Evolutionary conservation across 495 filamentous ascomycete genomes (phyloP).

Genomic region (Penicillium maclennaniae): DNA sequence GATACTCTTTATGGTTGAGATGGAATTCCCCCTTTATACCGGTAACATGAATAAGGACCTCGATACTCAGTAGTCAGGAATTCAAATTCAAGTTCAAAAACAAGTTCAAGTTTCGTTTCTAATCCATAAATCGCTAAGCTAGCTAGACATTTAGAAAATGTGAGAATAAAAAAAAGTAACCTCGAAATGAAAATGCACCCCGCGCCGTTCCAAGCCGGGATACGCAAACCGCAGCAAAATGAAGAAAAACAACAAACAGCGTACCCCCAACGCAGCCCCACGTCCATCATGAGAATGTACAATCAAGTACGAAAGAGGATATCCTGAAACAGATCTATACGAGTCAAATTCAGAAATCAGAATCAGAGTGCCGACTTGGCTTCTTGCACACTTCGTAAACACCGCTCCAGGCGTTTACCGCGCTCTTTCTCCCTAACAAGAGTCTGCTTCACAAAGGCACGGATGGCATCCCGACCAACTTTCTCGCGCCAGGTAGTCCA

Average conservation of each 20-base stretch:
- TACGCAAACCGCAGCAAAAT: background rate
- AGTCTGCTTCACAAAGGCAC: slow-evolving; percentile 70
- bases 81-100: background rate
- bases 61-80: background rate
- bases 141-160: slow-evolving; percentile 3
- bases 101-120: background rate
- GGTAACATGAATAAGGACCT: background rate
- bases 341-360: slow-evolving; percentile 1
- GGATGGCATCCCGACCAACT: slow-evolving; percentile 69
- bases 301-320: background rate
- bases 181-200: slow-evolving; percentile 3
- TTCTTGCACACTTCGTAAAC: slow-evolving; percentile 39
- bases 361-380: slow-evolving; percentile 11
- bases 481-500: slow-evolving; percentile 87
- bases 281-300: slow-evolving; percentile 24
- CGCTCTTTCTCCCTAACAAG: slow-evolving; percentile 73
- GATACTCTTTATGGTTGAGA: background rate
- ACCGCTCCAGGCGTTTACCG: slow-evolving; percentile 73
- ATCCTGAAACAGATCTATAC: slow-evolving; percentile 11
- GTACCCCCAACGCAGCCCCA: slow-evolving; percentile 7
- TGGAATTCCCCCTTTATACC: background rate
- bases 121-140: background rate
- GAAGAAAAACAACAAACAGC: slow-evolving; percentile 10
- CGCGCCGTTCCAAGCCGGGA: background rate
- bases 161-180: too few species aligned